A percentile compares a stretch with the other conserved stretches of the same genome.
Evolutionary conservation across 345 rosid species (phyloP).

Genomic region (Bruguiera sexangula): DNA sequence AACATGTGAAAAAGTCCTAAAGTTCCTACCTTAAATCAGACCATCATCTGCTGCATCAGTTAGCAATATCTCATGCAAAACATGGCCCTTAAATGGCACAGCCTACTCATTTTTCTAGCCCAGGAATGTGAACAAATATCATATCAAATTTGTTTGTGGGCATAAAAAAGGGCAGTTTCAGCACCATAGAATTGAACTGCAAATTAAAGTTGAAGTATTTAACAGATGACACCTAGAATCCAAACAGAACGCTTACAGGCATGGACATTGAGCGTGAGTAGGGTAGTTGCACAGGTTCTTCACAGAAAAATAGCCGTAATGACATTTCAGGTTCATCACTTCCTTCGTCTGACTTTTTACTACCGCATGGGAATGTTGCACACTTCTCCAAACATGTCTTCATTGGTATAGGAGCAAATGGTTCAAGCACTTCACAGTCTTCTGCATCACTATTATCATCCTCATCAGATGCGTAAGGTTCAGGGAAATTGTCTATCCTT

Average conservation of each 20-base stretch:
- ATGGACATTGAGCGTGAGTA: slow-evolving; percentile 17
- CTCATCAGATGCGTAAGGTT: slow-evolving; percentile 26
- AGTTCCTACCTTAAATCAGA: too few species aligned
- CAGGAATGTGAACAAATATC: too few species aligned
- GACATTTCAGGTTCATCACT: slow-evolving; percentile 35
- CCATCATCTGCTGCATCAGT: too few species aligned
- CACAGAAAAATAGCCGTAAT: slow-evolving; percentile 33
- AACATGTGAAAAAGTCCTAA: too few species aligned
- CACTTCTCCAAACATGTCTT: slow-evolving; percentile 27
- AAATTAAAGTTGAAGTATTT: too few species aligned
- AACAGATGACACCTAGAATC: too few species aligned
- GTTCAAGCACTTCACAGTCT: slow-evolving; percentile 33
- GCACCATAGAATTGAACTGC: too few species aligned
- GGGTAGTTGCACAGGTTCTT: slow-evolving; percentile 15
- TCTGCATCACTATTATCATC: slow-evolving; percentile 35
- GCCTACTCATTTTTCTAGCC: too few species aligned
- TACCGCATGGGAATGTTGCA: slow-evolving; percentile 25
- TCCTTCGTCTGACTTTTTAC: slow-evolving; percentile 24
- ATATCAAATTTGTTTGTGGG: too few species aligned
- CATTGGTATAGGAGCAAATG: slow-evolving; percentile 11
- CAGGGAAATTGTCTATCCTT: slow-evolving; percentile 29
- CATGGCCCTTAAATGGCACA: too few species aligned
- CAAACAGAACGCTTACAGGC: slow-evolving; percentile 35
- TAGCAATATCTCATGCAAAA: too few species aligned
- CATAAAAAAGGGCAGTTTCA: too few species aligned